These are phyloP conservation scores for Lasiodiplodia gonubiensis DNA, from an alignment of 2,329 filamentous ascomycete species.

Conservation along the genomic window DNA sequence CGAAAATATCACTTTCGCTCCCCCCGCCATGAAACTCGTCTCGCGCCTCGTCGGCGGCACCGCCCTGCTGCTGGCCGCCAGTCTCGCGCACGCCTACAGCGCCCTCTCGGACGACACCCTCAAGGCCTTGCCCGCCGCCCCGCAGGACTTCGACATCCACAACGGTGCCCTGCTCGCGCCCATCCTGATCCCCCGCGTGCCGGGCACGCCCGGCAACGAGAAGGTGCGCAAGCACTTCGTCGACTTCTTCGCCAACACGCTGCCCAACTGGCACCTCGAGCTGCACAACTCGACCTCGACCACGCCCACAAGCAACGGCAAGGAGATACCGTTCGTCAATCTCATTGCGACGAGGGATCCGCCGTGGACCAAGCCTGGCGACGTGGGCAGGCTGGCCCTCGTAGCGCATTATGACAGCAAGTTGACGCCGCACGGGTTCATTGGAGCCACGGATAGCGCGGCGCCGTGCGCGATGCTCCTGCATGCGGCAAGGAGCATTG, in stretches of 20 bases:
- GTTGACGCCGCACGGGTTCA: slow-evolving; percentile 79
- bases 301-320: slow-evolving; percentile 75
- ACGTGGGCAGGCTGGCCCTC: slow-evolving; percentile 80
- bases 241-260: slow-evolving; percentile 74
- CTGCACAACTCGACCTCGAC: slow-evolving; percentile 90
- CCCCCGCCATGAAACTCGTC: slow-evolving; percentile 18
- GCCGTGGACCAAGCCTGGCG: slow-evolving; percentile 75
- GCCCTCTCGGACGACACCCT: slow-evolving; percentile 77
- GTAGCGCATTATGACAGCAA: slow-evolving; percentile 96
- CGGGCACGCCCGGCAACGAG: slow-evolving; percentile 77
- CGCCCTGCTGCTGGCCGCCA: slow-evolving; percentile 30
- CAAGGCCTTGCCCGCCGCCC: slow-evolving; percentile 67
- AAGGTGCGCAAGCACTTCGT: slow-evolving; percentile 81
- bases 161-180: slow-evolving; percentile 79
- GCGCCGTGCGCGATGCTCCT: slow-evolving; percentile 93
- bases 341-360: slow-evolving; percentile 87
- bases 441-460: slow-evolving; percentile 92
- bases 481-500: slow-evolving; percentile 81
- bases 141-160: slow-evolving; percentile 75
- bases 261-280: slow-evolving; percentile 79
- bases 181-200: slow-evolving; percentile 85
- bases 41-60: neutral
- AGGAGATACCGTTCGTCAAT: slow-evolving; percentile 81
- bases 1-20: neutral
- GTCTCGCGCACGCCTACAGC: slow-evolving; percentile 52